phyloP scores from a whole-genome alignment of 768 basidiomycete genomes.

The Amanita exitialis region DNA sequence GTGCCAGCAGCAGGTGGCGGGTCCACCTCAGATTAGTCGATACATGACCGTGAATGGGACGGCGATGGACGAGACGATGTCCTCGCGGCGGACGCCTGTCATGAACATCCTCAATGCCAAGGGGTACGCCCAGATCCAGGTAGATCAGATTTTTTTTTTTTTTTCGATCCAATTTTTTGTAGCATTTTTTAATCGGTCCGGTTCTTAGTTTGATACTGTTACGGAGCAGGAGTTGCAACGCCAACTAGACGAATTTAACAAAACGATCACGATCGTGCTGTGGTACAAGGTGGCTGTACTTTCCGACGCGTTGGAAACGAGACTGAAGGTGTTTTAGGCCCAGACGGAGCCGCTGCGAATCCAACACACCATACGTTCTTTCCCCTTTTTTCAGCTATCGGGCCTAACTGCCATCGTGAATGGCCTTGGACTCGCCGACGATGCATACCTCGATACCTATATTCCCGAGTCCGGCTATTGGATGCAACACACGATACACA shows the following conservation, averaged over 20 bases:
- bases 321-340: conserved; percentile 21
- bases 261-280: conserved; percentile 55
- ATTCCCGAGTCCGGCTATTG: conserved; percentile 44
- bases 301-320: not conserved
- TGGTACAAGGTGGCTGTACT: conserved; percentile 50
- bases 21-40: not conserved
- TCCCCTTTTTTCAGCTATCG: conserved; percentile 55
- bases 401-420: conserved; percentile 39
- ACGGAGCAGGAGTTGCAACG: conserved; percentile 22
- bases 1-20: not conserved
- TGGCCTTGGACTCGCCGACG: conserved; percentile 41
- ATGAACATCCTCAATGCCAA: not conserved
- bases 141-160: no score
- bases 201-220: conserved; percentile 1
- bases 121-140: not conserved
- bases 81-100: not conserved
- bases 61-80: not conserved
- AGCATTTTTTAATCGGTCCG: not conserved
- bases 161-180: not conserved
- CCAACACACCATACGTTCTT: conserved; percentile 47
- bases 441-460: conserved; percentile 54
- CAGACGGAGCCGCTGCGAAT: conserved; percentile 47
- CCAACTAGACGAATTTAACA: conserved; percentile 33
- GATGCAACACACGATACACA: conserved; percentile 56
- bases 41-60: not conserved